These are phyloP conservation scores for Cylindrotheca fusiformis DNA, from an alignment of 108 stramenopile species.

Conservation along the genomic window DNA sequence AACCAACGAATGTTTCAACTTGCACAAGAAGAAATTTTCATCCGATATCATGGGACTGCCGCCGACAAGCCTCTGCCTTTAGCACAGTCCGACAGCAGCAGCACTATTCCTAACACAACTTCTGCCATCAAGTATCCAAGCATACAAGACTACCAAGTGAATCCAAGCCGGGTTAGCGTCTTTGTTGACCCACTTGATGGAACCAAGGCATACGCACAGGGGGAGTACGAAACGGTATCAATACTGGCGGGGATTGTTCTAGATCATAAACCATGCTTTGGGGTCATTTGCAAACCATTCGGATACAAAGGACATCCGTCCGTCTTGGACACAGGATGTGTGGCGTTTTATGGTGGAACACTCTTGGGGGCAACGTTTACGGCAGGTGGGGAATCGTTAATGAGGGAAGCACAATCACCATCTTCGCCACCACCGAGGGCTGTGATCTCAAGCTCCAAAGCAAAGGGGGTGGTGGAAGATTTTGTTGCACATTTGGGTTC, in stretches of 20 bases:
- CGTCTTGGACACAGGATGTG: slow-evolving; percentile 45
- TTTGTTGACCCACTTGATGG: slow-evolving; percentile 89
- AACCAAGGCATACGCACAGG: slow-evolving; percentile 73
- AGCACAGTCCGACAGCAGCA: slow-evolving; percentile 7
- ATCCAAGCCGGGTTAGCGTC: slow-evolving; percentile 41
- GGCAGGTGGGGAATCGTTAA: slow-evolving; percentile 23
- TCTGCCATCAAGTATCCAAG: neutral
- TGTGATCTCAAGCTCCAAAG: slow-evolving; percentile 49
- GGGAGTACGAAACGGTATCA: slow-evolving; percentile 65
- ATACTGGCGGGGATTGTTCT: slow-evolving; percentile 64
- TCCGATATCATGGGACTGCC: slow-evolving; percentile 16
- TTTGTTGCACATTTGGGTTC: slow-evolving; percentile 42
- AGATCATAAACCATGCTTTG: slow-evolving; percentile 52
- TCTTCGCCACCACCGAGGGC: slow-evolving; percentile 22
- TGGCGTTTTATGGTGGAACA: slow-evolving; percentile 53
- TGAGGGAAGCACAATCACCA: neutral
- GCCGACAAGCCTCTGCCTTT: neutral
- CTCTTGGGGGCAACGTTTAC: slow-evolving; percentile 46
- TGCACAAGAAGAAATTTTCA: slow-evolving; percentile 17
- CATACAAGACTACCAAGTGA: slow-evolving; percentile 22
- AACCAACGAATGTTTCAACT: slow-evolving; percentile 19
- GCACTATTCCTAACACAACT: neutral
- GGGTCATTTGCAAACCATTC: slow-evolving; percentile 67
- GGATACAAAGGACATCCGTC: slow-evolving; percentile 32
- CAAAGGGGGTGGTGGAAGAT: slow-evolving; percentile 44